Evolutionary conservation across 2,329 filamentous ascomycete genomes (phyloP).

Genomic region (Colletotrichum paranaense): DNA sequence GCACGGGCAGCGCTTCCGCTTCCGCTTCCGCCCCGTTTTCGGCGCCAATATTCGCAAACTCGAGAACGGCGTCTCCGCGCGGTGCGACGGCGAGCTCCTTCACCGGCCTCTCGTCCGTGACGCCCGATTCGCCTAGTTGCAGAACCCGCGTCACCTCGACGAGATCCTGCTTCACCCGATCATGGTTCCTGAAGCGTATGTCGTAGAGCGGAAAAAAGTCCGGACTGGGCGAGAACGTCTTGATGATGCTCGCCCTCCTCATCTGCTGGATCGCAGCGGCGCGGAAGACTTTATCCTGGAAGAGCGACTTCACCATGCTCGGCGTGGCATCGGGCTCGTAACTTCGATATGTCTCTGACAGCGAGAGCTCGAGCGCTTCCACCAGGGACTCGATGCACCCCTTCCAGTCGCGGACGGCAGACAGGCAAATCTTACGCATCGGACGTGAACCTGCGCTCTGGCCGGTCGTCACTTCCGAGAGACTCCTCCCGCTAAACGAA

Average conservation of each 20-base stretch:
- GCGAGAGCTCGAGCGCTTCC: constrained; percentile 52
- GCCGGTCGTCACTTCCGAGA: background rate
- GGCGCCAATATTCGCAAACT: constrained; percentile 58
- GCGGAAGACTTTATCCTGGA: constrained; percentile 55
- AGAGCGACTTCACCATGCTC: constrained; percentile 55
- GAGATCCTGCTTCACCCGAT: constrained; percentile 55
- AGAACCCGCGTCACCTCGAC: constrained; percentile 52
- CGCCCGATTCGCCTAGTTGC: constrained; percentile 53
- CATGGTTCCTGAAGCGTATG: constrained; percentile 60
- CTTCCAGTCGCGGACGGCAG: constrained; percentile 58
- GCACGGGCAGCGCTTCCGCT: constrained; percentile 46
- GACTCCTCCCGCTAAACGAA: constrained; percentile 8
- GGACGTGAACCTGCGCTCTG: constrained; percentile 37
- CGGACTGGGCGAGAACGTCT: constrained; percentile 55
- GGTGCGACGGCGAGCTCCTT: constrained; percentile 56
- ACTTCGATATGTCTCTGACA: constrained; percentile 57
- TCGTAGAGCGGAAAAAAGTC: constrained; percentile 58
- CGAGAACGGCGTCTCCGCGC: constrained; percentile 61
- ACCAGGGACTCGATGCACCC: constrained; percentile 53
- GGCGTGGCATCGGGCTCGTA: constrained; percentile 57
- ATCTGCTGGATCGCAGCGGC: constrained; percentile 56
- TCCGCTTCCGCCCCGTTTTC: constrained; percentile 8
- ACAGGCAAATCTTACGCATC: constrained; percentile 45
- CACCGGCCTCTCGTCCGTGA: constrained; percentile 51
- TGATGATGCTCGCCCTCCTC: constrained; percentile 57